Base-by-base conservation (phyloP, 2,329 filamentous ascomycete genomes). In the Periconia macrospinosa region DNA sequence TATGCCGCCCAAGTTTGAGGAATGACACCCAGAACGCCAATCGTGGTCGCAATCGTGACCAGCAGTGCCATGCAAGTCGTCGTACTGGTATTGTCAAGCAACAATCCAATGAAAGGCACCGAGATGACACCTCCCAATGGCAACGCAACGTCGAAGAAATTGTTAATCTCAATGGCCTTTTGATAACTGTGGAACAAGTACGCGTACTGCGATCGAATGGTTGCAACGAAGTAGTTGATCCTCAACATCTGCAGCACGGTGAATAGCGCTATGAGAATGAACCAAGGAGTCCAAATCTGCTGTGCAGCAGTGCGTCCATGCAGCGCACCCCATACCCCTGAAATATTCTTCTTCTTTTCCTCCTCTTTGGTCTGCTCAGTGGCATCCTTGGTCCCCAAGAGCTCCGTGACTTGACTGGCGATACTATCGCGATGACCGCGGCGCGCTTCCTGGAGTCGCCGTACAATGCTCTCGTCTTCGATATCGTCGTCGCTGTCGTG, bases 171-270 rank as follows among this genome's bases (percentile, higher is more conserved):
- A 9, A 86, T 80, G 0, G 91, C 90, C 53, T 81, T 79, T 1
- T 77, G 71, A 54, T 79, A 78, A 11, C 85, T 85, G 44, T 79
- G 79, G 15, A 96, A 83, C 9, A 97, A 82, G 63, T 86, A 87
- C 43, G 86, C 83, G 75, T 96, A 96, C 72, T 97, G 92, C 1
- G 87, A 81, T 1, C 89, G 84, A 58, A 96, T 87, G 2, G 92
- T 96, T 1, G 92, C 91, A 45, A 96, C 90, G 66, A 96, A 96
- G 77, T 92, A 96, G 76, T 96, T 96, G 80, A 96, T 96, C 10
- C 79, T 83, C 58, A 96, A 87, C 77, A 81, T 85, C 67, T 82
- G 80, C 1, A 83, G 60, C 33, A 82, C 74, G 1, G 91, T 96
- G 73, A 96, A 94, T 13, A 91, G 73, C 11, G 90, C 90, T 64